Evolutionary conservation across 1,284 basidiomycete genomes (phyloP).

Genomic region (Papiliotrema laurentii): DNA sequence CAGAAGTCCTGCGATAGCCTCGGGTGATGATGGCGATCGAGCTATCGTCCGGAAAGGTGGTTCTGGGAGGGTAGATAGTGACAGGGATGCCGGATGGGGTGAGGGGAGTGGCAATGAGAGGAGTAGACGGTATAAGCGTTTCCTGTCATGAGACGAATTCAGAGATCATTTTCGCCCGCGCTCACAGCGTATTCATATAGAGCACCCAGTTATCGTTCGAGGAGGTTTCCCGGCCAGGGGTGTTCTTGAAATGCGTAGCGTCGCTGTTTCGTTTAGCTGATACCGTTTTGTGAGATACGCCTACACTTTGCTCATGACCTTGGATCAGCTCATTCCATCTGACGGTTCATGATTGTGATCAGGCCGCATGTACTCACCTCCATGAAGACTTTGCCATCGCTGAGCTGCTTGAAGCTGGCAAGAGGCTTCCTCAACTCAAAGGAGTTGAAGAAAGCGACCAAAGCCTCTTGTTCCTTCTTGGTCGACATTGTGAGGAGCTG

Average conservation of each 20-base stretch:
- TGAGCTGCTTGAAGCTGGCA: conserved; percentile 34
- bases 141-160: conserved; percentile 18
- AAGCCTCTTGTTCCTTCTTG: conserved; percentile 37
- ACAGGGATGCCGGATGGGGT: conserved; percentile 32
- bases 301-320: conserved; percentile 28
- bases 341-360: background rate
- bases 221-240: conserved; percentile 15
- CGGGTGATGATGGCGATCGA: conserved; percentile 26
- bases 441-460: conserved; percentile 42
- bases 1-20: conserved; percentile 27
- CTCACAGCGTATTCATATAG: conserved; percentile 40
- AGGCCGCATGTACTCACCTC: conserved; percentile 26
- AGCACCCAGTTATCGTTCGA: conserved; percentile 42
- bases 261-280: conserved; percentile 17
- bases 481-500: background rate
- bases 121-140: conserved; percentile 41
- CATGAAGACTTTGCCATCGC: conserved; percentile 41
- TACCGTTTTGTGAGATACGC: no score
- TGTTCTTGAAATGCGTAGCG: conserved; percentile 37
- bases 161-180: background rate
- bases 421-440: conserved; percentile 32
- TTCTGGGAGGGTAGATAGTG: conserved; percentile 33
- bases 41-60: conserved; percentile 40
- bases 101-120: conserved; percentile 37
- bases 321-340: background rate